Evolutionary conservation across 176 grass and related monocot species (phyloP).

Genomic region (Aegilops bicornis): DNA sequence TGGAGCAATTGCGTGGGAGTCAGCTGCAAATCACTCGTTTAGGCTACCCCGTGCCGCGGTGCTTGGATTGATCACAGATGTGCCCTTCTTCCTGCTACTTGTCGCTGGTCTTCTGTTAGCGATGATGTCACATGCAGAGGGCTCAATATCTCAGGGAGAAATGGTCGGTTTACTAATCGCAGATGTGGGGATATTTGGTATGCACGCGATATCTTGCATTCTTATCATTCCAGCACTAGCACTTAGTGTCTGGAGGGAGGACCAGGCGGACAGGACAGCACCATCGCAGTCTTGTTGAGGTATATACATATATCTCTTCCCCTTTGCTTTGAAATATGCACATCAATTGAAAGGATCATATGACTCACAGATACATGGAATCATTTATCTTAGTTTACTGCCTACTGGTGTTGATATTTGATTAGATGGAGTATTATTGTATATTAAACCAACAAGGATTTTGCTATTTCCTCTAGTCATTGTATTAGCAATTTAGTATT

Average conservation of each 20-base stretch:
- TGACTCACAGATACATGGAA: not conserved
- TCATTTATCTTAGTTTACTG: too few species aligned
- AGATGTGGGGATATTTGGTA: not conserved
- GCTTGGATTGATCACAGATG: not conserved
- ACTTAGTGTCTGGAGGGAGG: not conserved
- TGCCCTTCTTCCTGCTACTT: not conserved
- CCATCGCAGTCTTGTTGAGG: not conserved
- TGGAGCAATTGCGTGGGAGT: not conserved
- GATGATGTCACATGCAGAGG: not conserved
- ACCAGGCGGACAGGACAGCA: not conserved
- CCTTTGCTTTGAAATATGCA: not conserved
- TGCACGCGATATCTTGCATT: not conserved
- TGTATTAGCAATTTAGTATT: not conserved
- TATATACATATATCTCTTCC: not conserved
- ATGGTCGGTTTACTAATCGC: not conserved
- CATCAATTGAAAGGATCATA: too few species aligned
- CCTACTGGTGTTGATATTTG: not conserved
- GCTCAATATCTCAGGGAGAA: not conserved
- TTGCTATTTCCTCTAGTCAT: not conserved
- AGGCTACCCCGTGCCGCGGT: accelerated
- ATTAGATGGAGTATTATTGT: not conserved
- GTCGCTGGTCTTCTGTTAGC: not conserved
- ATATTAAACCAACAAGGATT: not conserved
- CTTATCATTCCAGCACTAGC: not conserved
- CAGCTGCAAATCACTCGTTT: not conserved